Percentiles rank a stretch among this genome's conserved stretches.
These are phyloP conservation scores for Rhizopogon vesiculosus DNA, from an alignment of 768 basidiomycete species.

Conservation along the genomic window DNA sequence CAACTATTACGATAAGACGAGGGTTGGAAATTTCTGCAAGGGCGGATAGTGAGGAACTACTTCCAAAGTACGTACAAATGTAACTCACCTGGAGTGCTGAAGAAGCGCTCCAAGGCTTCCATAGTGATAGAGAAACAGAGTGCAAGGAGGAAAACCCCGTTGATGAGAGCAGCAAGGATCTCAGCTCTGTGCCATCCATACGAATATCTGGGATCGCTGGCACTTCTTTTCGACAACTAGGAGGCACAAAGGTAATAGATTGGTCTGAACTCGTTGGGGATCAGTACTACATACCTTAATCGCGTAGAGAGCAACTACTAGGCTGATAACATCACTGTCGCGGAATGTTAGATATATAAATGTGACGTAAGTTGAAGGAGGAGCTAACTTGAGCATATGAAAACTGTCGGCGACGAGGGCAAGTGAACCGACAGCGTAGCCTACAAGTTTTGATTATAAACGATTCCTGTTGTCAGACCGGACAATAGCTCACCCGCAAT, in stretches of 20 bases:
- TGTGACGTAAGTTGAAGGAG: background rate
- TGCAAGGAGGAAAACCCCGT: constrained; percentile 95
- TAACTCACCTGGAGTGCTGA: constrained; percentile 68
- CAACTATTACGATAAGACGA: constrained; percentile 84
- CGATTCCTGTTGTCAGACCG: background rate
- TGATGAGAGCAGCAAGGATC: constrained; percentile 90
- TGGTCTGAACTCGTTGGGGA: background rate
- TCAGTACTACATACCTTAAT: constrained; percentile 52
- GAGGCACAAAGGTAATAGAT: constrained; percentile 1
- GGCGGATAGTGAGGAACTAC: background rate
- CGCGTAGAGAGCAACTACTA: constrained; percentile 93
- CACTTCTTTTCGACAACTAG: constrained; percentile 60
- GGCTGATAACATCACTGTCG: constrained; percentile 89
- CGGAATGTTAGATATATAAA: constrained; percentile 7
- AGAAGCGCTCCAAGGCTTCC: constrained; percentile 90
- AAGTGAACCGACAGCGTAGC: constrained; percentile 93
- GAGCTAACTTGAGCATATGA: constrained; percentile 93
- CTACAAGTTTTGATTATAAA: constrained; percentile 29
- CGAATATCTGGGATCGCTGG: constrained; percentile 74
- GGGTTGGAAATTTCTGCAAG: constrained; percentile 82
- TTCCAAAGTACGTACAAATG: background rate
- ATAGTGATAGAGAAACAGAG: constrained; percentile 94
- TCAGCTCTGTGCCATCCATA: constrained; percentile 99
- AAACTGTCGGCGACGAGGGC: constrained; percentile 96
- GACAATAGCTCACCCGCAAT: constrained; percentile 54